Conservation (phyloP, 305 asterid genomes). For the Fraxinus dipetala region DNA sequence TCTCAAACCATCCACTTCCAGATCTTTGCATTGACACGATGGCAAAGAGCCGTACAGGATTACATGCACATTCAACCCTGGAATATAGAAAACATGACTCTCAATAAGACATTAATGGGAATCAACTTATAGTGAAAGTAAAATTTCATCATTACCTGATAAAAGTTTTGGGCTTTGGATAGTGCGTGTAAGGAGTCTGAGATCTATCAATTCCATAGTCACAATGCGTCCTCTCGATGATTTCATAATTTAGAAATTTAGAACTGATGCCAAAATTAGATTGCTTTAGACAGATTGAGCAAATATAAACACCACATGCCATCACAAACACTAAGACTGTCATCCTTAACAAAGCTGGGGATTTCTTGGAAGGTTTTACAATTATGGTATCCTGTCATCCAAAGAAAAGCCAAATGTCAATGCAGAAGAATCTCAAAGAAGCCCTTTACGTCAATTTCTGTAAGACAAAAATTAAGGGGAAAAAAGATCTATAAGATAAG, state of each 20-base stretch:
- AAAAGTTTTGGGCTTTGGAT: conserved; percentile 74
- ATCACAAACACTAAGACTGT: conserved; percentile 57
- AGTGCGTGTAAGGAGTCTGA: conserved; percentile 58
- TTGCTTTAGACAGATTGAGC: conserved; percentile 72
- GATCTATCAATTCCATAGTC: conserved; percentile 39
- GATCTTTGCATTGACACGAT: conserved; percentile 88
- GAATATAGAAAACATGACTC: conserved; percentile 3
- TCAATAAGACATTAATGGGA: not conserved
- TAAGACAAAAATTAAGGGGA: not conserved
- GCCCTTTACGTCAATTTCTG: not conserved
- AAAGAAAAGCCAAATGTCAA: conserved; percentile 8
- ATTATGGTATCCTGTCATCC: conserved; percentile 56
- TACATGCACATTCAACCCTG: conserved; percentile 80
- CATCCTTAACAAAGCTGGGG: conserved; percentile 63
- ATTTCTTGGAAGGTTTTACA: conserved; percentile 70
- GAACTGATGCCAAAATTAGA: conserved; percentile 34
- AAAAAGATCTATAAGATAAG: not conserved
- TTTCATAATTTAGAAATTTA: conserved; percentile 35
- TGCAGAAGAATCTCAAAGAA: not conserved
- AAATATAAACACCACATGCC: conserved; percentile 70
- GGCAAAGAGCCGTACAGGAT: conserved; percentile 68
- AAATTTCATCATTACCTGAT: conserved; percentile 42
- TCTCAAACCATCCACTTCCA: conserved; percentile 97
- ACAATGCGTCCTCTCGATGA: conserved; percentile 35
- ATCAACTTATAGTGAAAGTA: not conserved